A percentile compares a stretch with the other conserved stretches of the same genome.
phyloP scores from a whole-genome alignment of 257 asterid species.

The Handroanthus guayacan region DNA sequence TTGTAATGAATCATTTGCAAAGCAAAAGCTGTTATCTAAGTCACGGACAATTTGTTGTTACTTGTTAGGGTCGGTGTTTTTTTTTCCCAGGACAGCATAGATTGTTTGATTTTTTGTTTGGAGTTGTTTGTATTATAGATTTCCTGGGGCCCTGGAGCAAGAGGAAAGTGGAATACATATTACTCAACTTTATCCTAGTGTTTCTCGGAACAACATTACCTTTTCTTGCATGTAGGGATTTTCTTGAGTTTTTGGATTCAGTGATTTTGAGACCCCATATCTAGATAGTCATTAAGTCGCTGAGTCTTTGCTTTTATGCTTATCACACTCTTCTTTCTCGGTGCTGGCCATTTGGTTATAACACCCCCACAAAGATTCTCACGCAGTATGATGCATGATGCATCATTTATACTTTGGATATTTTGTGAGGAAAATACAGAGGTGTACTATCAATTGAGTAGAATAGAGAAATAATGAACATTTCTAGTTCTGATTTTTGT shows the following conservation, averaged over 20 bases:
- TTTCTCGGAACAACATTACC: not conserved
- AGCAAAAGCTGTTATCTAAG: slow-evolving; percentile 12
- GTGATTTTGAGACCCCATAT: not conserved
- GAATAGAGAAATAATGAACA: slow-evolving; percentile 13
- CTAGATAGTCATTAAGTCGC: not conserved
- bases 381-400: not conserved
- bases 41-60: not conserved
- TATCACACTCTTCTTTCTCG: slow-evolving; percentile 16
- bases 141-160: not conserved
- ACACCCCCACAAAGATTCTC: not conserved
- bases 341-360: slow-evolving; percentile 13
- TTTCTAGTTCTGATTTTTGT: slow-evolving; percentile 1
- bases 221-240: not conserved
- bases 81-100: not conserved
- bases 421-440: not conserved
- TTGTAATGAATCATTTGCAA: slow-evolving; percentile 3
- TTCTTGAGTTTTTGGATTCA: slow-evolving; percentile 14
- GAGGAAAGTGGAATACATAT: not conserved
- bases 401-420: not conserved
- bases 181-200: not conserved
- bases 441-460: slow-evolving; percentile 4
- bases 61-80: not conserved
- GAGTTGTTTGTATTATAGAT: not conserved
- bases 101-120: not conserved
- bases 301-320: not conserved